Base-by-base conservation (phyloP, 495 filamentous ascomycete genomes). In the Clavariopsis aquatica region DNA sequence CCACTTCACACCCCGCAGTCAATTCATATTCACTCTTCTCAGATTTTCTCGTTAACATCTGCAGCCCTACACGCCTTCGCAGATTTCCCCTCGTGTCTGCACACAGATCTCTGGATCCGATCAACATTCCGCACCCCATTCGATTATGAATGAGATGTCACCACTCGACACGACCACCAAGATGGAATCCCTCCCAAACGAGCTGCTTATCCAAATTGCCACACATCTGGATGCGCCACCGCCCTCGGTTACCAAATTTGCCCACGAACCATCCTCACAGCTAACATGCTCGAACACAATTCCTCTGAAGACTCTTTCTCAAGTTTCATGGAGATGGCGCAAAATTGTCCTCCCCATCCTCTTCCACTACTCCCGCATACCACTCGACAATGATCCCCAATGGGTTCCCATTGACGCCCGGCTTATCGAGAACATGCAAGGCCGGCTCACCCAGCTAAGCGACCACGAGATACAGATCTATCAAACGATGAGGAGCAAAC, bases 331-430 rank as follows among this genome's bases (percentile, higher is more conserved):
- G 59, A 43, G 55, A 49, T 68, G 59, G 64, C 49, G 64, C 26
- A 64, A 64, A 22, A 45, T 67, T 46, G 56, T 64, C 2, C 60
- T 64, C n/a, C 60, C 68, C 23, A 57, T 64, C 26, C 60, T 71
- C 9, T 71, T 71, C 45, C 49, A 28, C 13, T 67, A 64, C 52
- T 56, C 60, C 19, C 19, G 56, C 7, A 36, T 71, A 15, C 3
- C 26, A 1, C 59, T 71, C 13, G 64, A 71, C 49, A 52, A 34
- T 2, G 38, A 41, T 10, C 57, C 62, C 23, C 67, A 66, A 60
- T 66, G 62, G 67, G 53, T 70, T n/a, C 63, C 58, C 3, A 55
- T 70, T 53, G 67, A 70, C 41, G 67, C 62, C 9, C 38, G 58
- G 2, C 52, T 66, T 15, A 38, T 70, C 27, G 62, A 70, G 27